Conservation (phyloP, 257 asterid genomes). For the Ilex asprella region DNA sequence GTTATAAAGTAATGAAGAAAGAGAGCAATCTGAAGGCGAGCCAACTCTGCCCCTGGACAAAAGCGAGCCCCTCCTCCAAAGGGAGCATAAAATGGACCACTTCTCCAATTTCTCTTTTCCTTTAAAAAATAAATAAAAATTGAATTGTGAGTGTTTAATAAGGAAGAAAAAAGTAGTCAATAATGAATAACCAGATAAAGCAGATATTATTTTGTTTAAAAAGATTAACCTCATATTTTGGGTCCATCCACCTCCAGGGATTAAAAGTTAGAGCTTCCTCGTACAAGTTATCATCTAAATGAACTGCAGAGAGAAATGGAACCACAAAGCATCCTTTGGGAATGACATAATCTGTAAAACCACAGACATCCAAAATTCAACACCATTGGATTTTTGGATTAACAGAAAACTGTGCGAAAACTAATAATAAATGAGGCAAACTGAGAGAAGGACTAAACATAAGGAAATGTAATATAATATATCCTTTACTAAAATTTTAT, state of each 20-base stretch:
- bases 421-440: background rate
- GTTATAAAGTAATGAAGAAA: constrained; percentile 73
- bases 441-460: too few relatives aligned
- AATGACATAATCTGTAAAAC: constrained; percentile 54
- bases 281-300: constrained; percentile 49
- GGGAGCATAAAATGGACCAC: constrained; percentile 63
- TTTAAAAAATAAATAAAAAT: constrained; percentile 2
- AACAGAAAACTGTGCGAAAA: too few relatives aligned
- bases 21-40: constrained; percentile 86
- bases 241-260: constrained; percentile 92
- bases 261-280: constrained; percentile 59
- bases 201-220: background rate
- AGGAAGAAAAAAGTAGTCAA: too few relatives aligned
- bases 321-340: constrained; percentile 88
- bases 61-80: constrained; percentile 91
- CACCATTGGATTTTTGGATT: background rate
- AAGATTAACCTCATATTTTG: constrained; percentile 64
- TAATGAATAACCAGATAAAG: too few relatives aligned
- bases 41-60: constrained; percentile 94
- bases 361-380: background rate
- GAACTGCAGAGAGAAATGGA: constrained; percentile 88
- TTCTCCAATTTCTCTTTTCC: constrained; percentile 93
- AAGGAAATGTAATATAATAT: too few relatives aligned
- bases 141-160: too few relatives aligned
- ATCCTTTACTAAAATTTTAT: too few relatives aligned